Evolutionary conservation across 257 asterid species (phyloP).

Genomic region (Anisodus tanguticus): DNA sequence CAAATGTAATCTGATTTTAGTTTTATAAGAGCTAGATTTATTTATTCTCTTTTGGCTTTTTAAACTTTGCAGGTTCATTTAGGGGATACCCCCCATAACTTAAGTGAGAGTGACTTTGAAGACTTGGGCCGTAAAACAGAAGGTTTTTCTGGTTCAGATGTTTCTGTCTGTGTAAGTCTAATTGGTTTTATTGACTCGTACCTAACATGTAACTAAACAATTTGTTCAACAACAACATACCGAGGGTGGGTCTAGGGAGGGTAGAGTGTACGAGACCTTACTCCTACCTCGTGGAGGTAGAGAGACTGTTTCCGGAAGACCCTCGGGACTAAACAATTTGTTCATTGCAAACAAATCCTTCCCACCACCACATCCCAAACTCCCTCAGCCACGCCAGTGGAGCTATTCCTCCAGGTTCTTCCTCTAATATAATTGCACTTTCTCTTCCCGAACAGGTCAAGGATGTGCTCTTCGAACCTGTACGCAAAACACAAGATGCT

Average conservation of each 20-base stretch:
- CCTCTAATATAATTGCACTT: neutral
- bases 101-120: slow-evolving; percentile 55
- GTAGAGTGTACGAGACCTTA: no score
- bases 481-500: slow-evolving; percentile 97
- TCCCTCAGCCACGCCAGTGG: neutral
- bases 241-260: no score
- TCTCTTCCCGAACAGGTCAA: slow-evolving; percentile 64
- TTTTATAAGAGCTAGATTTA: neutral
- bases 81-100: slow-evolving; percentile 61
- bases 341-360: neutral
- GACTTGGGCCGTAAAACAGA: slow-evolving; percentile 50
- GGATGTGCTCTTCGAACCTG: slow-evolving; percentile 94
- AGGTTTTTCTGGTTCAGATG: slow-evolving; percentile 63
- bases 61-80: slow-evolving; percentile 47
- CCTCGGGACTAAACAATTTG: neutral
- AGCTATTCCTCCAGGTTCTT: neutral
- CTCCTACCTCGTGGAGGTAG: no score
- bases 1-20: neutral
- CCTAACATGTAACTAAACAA: neutral
- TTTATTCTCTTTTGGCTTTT: neutral
- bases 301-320: no score
- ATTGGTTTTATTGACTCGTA: neutral
- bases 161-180: slow-evolving; percentile 57
- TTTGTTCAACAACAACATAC: no score
- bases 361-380: neutral